Evolutionary conservation across 129 eudicot genomes (phyloP).

Genomic region (Heracleum sosnowskyi): DNA sequence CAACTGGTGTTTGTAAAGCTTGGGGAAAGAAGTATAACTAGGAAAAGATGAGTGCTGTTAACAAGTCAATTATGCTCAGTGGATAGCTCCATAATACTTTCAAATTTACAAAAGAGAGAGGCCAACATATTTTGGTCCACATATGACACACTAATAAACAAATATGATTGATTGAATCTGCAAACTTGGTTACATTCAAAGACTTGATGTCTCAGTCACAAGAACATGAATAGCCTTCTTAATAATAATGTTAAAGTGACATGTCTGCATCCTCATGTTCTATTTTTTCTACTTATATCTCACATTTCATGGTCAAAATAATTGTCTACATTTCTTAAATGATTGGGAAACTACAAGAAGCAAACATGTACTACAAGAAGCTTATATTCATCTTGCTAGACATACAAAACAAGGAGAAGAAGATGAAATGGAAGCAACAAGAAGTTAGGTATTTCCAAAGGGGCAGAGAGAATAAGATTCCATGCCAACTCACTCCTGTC

Average conservation of each 20-base stretch:
- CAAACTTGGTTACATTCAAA: constrained; percentile 1
- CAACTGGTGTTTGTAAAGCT: neutral
- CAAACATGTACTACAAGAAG: neutral
- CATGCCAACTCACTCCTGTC: constrained; percentile 12
- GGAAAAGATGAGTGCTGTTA: neutral
- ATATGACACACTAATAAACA: neutral
- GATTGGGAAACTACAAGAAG: neutral
- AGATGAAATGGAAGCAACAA: neutral
- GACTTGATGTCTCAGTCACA: constrained; percentile 10
- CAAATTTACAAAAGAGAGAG: neutral
- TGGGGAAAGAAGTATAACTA: neutral
- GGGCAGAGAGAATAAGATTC: constrained; percentile 10
- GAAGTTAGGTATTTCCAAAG: constrained; percentile 9
- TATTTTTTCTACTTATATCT: neutral
- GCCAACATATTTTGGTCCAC: neutral
- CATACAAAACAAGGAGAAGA: constrained; percentile 6
- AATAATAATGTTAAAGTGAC: constrained; percentile 5
- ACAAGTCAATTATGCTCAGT: neutral
- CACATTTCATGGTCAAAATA: neutral
- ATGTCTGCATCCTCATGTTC: constrained; percentile 16
- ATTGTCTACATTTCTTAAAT: neutral
- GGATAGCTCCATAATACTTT: neutral
- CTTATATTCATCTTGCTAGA: neutral
- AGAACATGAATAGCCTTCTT: neutral
- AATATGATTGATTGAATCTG: neutral